phyloP scores from a whole-genome alignment of 1,284 basidiomycete genomes.

The Leccinum solheimii region DNA sequence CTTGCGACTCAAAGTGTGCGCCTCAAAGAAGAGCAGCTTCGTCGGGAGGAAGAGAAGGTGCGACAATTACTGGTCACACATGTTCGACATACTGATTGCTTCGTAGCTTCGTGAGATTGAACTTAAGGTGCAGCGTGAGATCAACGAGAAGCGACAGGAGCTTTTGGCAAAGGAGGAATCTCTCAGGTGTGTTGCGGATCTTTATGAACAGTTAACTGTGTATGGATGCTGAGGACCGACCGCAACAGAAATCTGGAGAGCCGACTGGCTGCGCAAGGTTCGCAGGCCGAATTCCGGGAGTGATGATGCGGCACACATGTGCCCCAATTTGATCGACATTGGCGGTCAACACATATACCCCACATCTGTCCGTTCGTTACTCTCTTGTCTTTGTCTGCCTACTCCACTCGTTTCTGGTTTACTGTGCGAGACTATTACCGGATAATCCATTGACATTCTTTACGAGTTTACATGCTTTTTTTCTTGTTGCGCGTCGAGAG shows the following conservation, averaged over 20 bases:
- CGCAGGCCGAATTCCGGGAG: constrained; percentile 62
- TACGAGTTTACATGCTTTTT: constrained; percentile 31
- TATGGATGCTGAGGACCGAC: constrained; percentile 11
- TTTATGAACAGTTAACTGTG: background rate
- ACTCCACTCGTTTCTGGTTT: constrained; percentile 34
- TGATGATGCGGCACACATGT: constrained; percentile 31
- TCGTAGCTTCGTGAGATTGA: constrained; percentile 93
- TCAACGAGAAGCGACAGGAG: constrained; percentile 98
- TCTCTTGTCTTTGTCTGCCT: constrained; percentile 32
- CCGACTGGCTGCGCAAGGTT: constrained; percentile 83
- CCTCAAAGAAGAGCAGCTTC: constrained; percentile 98
- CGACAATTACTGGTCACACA: constrained; percentile 8
- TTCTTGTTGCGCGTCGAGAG: constrained; percentile 23
- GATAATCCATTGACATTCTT: constrained; percentile 41
- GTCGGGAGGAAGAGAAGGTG: constrained; percentile 95
- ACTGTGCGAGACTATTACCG: constrained; percentile 37
- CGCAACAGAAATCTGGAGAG: constrained; percentile 78
- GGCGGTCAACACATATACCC: constrained; percentile 37
- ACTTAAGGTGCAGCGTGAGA: constrained; percentile 97
- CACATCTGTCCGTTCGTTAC: constrained; percentile 35
- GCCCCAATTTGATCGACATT: constrained; percentile 24
- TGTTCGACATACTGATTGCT: constrained; percentile 14
- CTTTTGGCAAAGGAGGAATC: constrained; percentile 92
- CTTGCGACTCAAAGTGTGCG: constrained; percentile 95
- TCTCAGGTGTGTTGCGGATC: constrained; percentile 54